Base-by-base conservation (phyloP, 2,329 filamentous ascomycete species). In the Nothopassalora personata region DNA sequence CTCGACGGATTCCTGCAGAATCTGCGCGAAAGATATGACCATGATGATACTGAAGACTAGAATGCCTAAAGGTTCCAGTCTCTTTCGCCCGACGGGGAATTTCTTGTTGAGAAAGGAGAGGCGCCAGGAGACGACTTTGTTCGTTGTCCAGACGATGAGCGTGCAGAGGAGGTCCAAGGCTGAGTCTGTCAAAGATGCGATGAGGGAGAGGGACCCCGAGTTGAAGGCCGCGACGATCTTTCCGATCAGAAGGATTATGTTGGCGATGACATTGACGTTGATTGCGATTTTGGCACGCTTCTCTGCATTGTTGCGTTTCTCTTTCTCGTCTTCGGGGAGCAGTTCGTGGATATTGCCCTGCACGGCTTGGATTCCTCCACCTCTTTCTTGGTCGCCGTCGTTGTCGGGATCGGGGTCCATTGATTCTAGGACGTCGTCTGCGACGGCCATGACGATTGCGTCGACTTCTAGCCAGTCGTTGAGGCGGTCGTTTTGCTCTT, bases 31-130 rank as follows among this genome's bases (percentile, higher is more conserved):
- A 1, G 82, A 84, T 3, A 85, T 80, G 51, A 86, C 77, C 83
- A 86, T 86, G 61, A 84, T 81, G 62, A 86, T 81, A 28, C 80
- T 82, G 71, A 86, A 86, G 51, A 86, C 83, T 9, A 86, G 75
- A 49, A 86, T 85, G 1, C 84, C 83, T 7, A 86, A 74, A 0
- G 84, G 84, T 63, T 86, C 83, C 7, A 86, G 77, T 8, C 83
- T 78, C 50, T 77, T 75, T 28, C 80, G 75, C 4, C 81, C 81
- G 23, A 86, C 82, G 0, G 84, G 84, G 66, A 86, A 86, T 34
- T 78, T 78, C 60, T 79, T 78, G 54, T 77, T 75, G 9, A 85
- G 72, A 2, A 75, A 72, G 4, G 72, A 70, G 4, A 85, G 68
- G 19, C 79, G 78, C 84, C 84, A 86, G 11, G 79, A 72, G 3